These are phyloP conservation scores for Brassica hybrid DNA, from an alignment of 441 rosid genomes.

Conservation along the genomic window DNA sequence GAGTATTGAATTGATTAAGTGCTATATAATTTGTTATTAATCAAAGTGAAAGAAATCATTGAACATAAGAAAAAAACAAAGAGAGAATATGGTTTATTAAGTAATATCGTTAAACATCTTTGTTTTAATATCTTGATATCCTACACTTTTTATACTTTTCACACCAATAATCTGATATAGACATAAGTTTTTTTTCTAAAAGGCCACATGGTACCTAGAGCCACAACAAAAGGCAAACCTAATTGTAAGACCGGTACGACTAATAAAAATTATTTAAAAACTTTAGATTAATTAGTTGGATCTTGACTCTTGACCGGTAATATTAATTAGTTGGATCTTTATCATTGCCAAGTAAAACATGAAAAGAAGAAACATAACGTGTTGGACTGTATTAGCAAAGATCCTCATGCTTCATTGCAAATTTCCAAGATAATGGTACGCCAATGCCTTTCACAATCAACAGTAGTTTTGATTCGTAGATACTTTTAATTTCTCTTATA, in stretches of 20 bases:
- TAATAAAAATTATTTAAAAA: constrained; percentile 11
- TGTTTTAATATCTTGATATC: not conserved
- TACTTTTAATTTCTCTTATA: not conserved
- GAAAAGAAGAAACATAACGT: constrained; percentile 24
- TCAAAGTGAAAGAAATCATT: not conserved
- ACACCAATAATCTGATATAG: not conserved
- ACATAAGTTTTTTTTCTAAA: not conserved
- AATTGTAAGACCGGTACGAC: constrained; percentile 1
- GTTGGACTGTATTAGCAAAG: constrained; percentile 38
- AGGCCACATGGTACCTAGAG: not conserved
- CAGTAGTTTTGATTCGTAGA: constrained; percentile 9
- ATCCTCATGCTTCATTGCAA: constrained; percentile 35
- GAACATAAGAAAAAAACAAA: not conserved
- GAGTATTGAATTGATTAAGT: not conserved
- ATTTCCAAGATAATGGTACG: constrained; percentile 37
- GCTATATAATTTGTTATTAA: not conserved
- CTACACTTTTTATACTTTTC: not conserved
- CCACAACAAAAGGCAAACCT: not conserved
- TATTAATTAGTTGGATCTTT: constrained; percentile 18
- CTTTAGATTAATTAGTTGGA: constrained; percentile 36
- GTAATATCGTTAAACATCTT: not conserved
- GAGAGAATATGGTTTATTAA: not conserved
- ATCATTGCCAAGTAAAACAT: constrained; percentile 36
- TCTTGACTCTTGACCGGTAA: constrained; percentile 22
- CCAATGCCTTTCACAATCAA: constrained; percentile 36